Percentiles rank a stretch among this genome's conserved stretches.
Evolutionary conservation across 495 filamentous ascomycete genomes (phyloP).

Genomic region (Penicillium manginii): DNA sequence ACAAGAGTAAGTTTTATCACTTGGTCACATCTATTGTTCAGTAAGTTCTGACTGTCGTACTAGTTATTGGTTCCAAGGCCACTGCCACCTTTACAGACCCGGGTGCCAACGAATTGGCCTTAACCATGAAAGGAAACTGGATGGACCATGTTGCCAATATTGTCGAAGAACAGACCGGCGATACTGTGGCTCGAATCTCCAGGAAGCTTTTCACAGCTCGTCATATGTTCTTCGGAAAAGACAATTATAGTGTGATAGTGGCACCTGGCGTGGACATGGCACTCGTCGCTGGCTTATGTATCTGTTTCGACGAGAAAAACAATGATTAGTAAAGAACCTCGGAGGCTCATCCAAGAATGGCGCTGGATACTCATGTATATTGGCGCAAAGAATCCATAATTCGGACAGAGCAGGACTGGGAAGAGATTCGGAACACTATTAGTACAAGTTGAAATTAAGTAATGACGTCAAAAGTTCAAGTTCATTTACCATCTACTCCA

Average conservation of each 20-base stretch:
- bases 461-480: too few relatives aligned
- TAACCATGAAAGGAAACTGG: constrained; percentile 35
- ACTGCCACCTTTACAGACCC: constrained; percentile 31
- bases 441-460: too few relatives aligned
- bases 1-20: neutral
- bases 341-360: too few relatives aligned
- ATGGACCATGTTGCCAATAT: constrained; percentile 32
- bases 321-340: constrained; percentile 44
- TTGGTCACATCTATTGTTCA: too few relatives aligned
- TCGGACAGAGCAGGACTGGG: too few relatives aligned
- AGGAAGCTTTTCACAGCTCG: constrained; percentile 57
- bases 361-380: too few relatives aligned
- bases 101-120: constrained; percentile 12
- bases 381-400: too few relatives aligned
- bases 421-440: too few relatives aligned
- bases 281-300: constrained; percentile 61
- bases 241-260: constrained; percentile 61
- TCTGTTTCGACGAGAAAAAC: constrained; percentile 65
- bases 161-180: constrained; percentile 40
- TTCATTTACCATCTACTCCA: too few relatives aligned
- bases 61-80: constrained; percentile 37
- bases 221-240: constrained; percentile 57
- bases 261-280: constrained; percentile 63
- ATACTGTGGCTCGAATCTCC: constrained; percentile 55
- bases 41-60: neutral